Percentiles rank a stretch among this genome's conserved stretches.
These are phyloP conservation scores for Tolypocladium paradoxum DNA, from an alignment of 2,329 filamentous ascomycete species.

Conservation along the genomic window DNA sequence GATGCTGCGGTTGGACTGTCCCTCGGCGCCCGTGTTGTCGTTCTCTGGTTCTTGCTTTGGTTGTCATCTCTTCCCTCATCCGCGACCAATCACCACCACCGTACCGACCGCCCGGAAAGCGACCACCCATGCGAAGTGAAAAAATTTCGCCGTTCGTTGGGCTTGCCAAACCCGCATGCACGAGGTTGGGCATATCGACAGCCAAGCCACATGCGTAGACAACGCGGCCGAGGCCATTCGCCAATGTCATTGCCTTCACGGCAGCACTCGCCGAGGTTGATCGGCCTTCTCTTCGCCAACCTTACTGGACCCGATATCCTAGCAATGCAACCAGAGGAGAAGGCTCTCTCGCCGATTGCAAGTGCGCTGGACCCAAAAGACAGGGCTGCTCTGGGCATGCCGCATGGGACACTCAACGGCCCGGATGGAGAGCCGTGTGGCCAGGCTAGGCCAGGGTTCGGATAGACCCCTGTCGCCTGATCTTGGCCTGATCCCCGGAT, in stretches of 20 bases:
- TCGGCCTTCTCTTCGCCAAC: not conserved
- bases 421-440: conserved; percentile 25
- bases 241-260: not conserved
- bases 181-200: not conserved
- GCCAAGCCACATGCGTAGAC: not conserved
- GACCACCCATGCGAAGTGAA: not conserved
- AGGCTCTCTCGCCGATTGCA: not conserved
- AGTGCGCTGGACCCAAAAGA: not conserved
- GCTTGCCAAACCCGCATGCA: not conserved
- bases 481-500: conserved; percentile 21
- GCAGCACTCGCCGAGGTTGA: not conserved
- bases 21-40: not conserved
- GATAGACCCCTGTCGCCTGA: conserved; percentile 14
- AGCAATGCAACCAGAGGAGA: not conserved
- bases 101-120: not conserved
- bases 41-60: not conserved
- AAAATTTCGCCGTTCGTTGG: not conserved
- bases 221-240: not conserved
- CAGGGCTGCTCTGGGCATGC: not conserved
- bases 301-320: not conserved
- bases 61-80: not conserved
- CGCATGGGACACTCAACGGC: conserved; percentile 18
- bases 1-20: conserved; percentile 4
- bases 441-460: conserved; percentile 17
- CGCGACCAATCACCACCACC: not conserved